Base-by-base conservation (phyloP, 2,329 filamentous ascomycete genomes). In the Cytospora mali region DNA sequence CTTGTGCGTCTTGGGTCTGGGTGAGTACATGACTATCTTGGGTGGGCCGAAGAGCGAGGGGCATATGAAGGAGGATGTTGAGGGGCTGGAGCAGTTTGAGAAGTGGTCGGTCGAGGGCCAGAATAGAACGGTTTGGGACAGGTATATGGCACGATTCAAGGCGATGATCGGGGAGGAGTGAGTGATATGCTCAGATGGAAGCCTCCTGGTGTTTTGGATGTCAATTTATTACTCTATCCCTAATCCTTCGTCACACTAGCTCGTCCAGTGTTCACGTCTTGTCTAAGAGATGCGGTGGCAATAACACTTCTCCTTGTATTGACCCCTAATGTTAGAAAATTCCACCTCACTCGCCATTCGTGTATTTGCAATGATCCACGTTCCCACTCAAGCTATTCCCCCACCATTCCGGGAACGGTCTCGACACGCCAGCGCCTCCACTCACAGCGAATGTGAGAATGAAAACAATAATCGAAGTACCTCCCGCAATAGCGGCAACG, bases 401-500 rank as follows among this genome's bases (percentile, higher is more conserved):
- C 64, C 51, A 61, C 65, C 59, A 63, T 6, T 56, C 35, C 2
- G 61, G 61, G 29, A 63, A 63, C 10, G 13, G 7, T 1, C 59
- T 23, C 3, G 35, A 29, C 4, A 35, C 33, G 2, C 61, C 61
- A 7, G 39, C 51, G 10, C 50, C 61, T 7, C 61, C 61, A 11
- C 59, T 56, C 2, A 63, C 42, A 3, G 61, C 55, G 35, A 63
- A 63, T 7, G 61, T 63, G 13, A 51, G 55, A 1, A 63, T 39
- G 50, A 73, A 73, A 4, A 72, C 69, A 13, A 71, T 50, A 4
- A 73, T 52, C 23, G 71, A 66, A 1, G 70, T 67, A 4, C 71
- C 71, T 25, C 70, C 71, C 48, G 70, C 69, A 11, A 73, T 55
- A 3, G 69, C 71, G 0, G 70, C 71, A 11, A 69, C 69, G 9